Base-by-base conservation (phyloP, 352 stramenopile species). In the Phytopythium aichiense region DNA sequence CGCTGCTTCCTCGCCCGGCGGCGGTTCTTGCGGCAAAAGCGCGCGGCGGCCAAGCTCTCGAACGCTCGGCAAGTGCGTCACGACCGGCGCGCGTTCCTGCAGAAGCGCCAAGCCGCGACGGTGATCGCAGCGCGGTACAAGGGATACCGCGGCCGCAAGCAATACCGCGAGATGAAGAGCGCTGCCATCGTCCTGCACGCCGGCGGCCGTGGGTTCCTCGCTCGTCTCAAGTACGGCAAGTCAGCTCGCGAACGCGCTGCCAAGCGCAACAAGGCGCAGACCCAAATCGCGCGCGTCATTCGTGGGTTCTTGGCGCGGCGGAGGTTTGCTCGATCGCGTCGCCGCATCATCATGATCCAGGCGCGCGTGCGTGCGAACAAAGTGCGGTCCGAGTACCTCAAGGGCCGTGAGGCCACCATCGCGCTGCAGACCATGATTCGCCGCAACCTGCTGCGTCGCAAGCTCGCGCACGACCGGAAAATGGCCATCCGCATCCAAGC, bases 371-470 rank as follows among this genome's bases (percentile, higher is more conserved):
- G 87, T 33, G 87, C 87, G 6, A 94, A 96, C 63, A 84, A 88
- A 28, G 87, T 96, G 58, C 87, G 87, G 18, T 93, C 84, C 1
- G 81, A 91, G 58, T 96, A 96, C 72, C 61, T 94, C n/a, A 86
- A 90, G 65, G 85, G 87, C 35, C 77, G 87, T 58, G 80, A 94
- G 55, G 87, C 87, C 9, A 96, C 87, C 0, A 96, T 96, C 56
- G 88, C 89, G 58, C 91, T 87, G 23, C 87, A 96, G 65, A 85
- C 85, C 15, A 96, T 96, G 87, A 94, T 96, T 65, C 85, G 87
- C 16, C 76, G 85, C 31, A 81, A 80, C 6, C 71, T 96, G 9
- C 77, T 92, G 51, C 85, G 85, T 15, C 80, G 85, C 23, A 89
- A 87, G 57, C 92, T 94, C 35, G 46, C 93, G 23, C 81, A 69